Percentiles rank a stretch among this genome's conserved stretches.
Conservation (phyloP, 176 grass and related monocot genomes). For the Cenchrus purpureus region DNA sequence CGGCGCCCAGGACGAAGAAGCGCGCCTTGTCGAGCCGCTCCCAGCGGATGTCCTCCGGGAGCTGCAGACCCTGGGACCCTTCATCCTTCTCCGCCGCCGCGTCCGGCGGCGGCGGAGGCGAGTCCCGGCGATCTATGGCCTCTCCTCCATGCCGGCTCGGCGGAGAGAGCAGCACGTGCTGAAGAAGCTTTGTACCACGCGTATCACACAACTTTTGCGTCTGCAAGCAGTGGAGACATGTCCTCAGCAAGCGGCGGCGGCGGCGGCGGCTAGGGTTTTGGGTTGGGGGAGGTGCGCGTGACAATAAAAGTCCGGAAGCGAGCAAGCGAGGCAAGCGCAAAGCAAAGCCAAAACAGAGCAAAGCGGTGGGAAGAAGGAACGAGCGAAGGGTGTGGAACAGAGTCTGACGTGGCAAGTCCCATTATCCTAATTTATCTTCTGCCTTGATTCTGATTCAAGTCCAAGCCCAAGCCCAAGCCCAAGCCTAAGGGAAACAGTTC, state of each 20-base stretch:
- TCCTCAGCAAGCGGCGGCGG: not conserved
- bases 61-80: constrained; percentile 23
- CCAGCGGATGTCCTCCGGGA: constrained; percentile 58
- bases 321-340: not conserved
- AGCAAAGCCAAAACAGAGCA: not conserved
- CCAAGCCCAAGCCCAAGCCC: too few relatives aligned
- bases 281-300: not conserved
- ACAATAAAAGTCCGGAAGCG: not conserved
- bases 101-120: constrained; percentile 51
- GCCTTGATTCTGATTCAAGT: not conserved
- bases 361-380: constrained; percentile 24
- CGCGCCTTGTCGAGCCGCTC: constrained; percentile 56
- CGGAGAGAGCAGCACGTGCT: not conserved
- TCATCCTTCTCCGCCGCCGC: constrained; percentile 50
- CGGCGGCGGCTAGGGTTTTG: constrained; percentile 59
- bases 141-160: constrained; percentile 45
- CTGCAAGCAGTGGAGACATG: not conserved
- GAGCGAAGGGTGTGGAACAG: constrained; percentile 37
- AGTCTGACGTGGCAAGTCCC: constrained; percentile 25
- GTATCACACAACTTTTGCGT: not conserved
- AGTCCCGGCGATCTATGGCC: constrained; percentile 53
- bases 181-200: not conserved
- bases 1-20: constrained; percentile 58
- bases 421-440: not conserved
- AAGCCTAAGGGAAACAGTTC: too few relatives aligned